Base-by-base conservation (phyloP, 495 filamentous ascomycete species). In the Hypoxylon trugodes region DNA sequence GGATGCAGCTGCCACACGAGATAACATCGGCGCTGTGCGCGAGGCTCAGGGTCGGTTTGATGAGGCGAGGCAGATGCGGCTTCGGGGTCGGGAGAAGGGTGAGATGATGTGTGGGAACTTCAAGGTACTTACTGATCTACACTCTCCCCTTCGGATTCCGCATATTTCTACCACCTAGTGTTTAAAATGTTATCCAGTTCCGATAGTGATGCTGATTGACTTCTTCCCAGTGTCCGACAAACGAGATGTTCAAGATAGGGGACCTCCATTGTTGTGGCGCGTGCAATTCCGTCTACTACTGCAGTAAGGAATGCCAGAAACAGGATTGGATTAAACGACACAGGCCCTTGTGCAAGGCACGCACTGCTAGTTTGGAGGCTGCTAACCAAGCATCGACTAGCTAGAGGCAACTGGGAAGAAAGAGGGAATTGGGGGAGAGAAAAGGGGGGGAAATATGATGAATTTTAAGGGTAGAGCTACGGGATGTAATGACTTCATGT, bases 241-340 rank as follows among this genome's bases (percentile, higher is more conserved):
- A 25, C 33, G 19, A 12, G 12, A 41, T 22, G 7, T 48, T 15
- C 12, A 33, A 21, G 18, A 24, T 54, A 9, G 10, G 8, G 8
- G 12, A 48, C 5, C 50, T 62, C 15, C 18, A 18, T 1, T 33
- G 33, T 9, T 62, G 59, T n/a, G 16, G 12, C 19, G 59, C 49
- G 9, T 62, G 59, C 15, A 9, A 26, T 7, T 48, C 49, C 6
- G 59, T 62, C 41, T 62, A 47, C 19, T 62, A 62, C 42, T 62
- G 59, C 41, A 16, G 16, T 24, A 62, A 49, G 41, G 1, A 0
- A 1, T 62, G 59, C 33, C 59, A 55, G 41, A 36, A n/a, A 18
- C 15, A 15, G 13, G 59, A 62, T 26, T 62, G 59, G 59, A 12
- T 1, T 6, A 5, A 10, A 0, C 49, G 59, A 16, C 59, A 62